Evolutionary conservation across 495 filamentous ascomycete species (phyloP).

Genomic region (Corynascus novoguineensis): DNA sequence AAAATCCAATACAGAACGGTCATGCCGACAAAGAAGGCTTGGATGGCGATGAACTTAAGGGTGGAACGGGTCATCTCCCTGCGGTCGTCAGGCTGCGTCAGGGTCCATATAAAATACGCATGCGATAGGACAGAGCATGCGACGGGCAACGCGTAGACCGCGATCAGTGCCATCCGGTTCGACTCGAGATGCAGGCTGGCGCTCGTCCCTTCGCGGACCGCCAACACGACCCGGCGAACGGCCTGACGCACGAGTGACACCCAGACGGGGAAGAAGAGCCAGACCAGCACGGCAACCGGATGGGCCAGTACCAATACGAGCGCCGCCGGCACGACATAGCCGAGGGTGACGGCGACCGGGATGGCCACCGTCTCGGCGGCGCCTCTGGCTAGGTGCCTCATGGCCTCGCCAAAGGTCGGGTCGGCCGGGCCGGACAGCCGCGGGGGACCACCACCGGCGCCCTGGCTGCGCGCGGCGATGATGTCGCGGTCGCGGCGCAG

Average conservation of each 20-base stretch:
- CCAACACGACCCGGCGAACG: slow-evolving; percentile 19
- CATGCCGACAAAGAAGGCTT: slow-evolving; percentile 30
- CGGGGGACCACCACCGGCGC: neutral
- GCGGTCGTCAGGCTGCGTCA: slow-evolving; percentile 32
- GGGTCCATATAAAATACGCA: slow-evolving; percentile 25
- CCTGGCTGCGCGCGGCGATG: slow-evolving; percentile 17
- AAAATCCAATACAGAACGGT: slow-evolving; percentile 41
- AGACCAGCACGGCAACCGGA: slow-evolving; percentile 57
- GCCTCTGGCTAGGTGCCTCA: slow-evolving; percentile 29
- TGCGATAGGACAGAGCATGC: slow-evolving; percentile 31
- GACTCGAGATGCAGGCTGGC: slow-evolving; percentile 32
- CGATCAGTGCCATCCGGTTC: slow-evolving; percentile 18
- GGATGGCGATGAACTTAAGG: slow-evolving; percentile 33
- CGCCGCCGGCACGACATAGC: slow-evolving; percentile 32
- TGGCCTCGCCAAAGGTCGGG: slow-evolving; percentile 25
- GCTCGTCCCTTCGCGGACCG: slow-evolving; percentile 13
- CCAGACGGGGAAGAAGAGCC: slow-evolving; percentile 41
- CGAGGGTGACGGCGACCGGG: slow-evolving; percentile 35
- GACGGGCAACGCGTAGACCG: slow-evolving; percentile 35
- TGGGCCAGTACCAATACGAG: slow-evolving; percentile 75
- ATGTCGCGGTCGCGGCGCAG: slow-evolving; percentile 30
- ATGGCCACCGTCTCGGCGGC: slow-evolving; percentile 38
- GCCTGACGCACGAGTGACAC: slow-evolving; percentile 30
- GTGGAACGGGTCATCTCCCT: slow-evolving; percentile 37
- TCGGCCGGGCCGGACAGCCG: slow-evolving; percentile 19